phyloP scores from a whole-genome alignment of 2,329 filamentous ascomycete species.

The Xylariaceae sp. region DNA sequence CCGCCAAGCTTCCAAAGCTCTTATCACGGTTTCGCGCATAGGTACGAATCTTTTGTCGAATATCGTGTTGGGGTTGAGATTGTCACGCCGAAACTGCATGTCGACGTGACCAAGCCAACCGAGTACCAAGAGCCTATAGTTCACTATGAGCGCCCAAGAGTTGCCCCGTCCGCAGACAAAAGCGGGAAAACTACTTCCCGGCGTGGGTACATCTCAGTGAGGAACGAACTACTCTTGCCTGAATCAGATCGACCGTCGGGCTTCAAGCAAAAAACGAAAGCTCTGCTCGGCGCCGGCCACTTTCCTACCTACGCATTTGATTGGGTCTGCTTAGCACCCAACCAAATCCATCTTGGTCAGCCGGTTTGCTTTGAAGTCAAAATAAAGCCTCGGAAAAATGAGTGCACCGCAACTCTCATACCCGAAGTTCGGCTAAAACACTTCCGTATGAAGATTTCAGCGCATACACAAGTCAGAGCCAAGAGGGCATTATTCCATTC shows the following conservation, averaged over 20 bases:
- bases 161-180: background rate
- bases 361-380: constrained; percentile 14
- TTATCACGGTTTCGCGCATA: constrained; percentile 7
- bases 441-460: constrained; percentile 14
- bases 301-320: constrained; percentile 27
- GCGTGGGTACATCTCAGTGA: constrained; percentile 13
- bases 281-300: constrained; percentile 13
- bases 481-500: background rate
- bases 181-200: no score
- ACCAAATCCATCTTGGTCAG: constrained; percentile 16
- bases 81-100: constrained; percentile 17
- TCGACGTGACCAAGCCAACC: constrained; percentile 12
- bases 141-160: constrained; percentile 13
- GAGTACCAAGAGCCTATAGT: constrained; percentile 20
- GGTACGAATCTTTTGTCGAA: constrained; percentile 23
- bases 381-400: constrained; percentile 12
- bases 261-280: constrained; percentile 26
- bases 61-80: constrained; percentile 23
- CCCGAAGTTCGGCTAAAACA: constrained; percentile 15
- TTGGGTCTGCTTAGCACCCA: constrained; percentile 19
- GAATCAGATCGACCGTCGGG: constrained; percentile 19
- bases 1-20: constrained; percentile 22
- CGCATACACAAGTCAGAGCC: constrained; percentile 12
- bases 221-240: constrained; percentile 23
- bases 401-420: constrained; percentile 22